Percentiles rank a stretch among this genome's conserved stretches.
These are phyloP conservation scores for Solanum etuberosum DNA, from an alignment of 257 asterid species.

Conservation along the genomic window DNA sequence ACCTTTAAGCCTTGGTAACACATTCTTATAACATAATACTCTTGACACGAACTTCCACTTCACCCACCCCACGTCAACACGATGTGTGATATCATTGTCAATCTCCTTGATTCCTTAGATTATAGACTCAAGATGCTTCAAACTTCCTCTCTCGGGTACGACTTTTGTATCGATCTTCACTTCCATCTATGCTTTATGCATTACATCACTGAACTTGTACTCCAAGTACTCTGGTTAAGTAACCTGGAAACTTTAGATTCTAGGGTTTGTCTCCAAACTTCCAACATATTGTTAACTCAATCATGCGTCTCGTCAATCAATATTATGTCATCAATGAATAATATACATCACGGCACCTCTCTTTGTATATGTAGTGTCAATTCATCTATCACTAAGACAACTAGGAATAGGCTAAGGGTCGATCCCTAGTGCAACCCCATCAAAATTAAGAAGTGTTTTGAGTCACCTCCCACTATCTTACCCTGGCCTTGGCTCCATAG, in stretches of 20 bases:
- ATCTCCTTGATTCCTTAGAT: background rate
- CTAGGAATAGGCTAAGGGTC: background rate
- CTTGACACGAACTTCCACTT: background rate
- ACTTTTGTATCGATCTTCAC: background rate
- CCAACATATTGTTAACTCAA: background rate
- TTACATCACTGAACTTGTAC: background rate
- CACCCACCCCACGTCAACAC: background rate
- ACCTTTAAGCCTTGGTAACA: background rate
- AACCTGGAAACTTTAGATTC: background rate
- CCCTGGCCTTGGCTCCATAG: background rate
- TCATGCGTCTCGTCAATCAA: background rate
- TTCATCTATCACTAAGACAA: background rate
- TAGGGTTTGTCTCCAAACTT: background rate
- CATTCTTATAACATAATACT: background rate
- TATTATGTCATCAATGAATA: background rate
- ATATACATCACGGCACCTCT: background rate
- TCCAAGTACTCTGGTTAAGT: background rate
- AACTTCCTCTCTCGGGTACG: background rate
- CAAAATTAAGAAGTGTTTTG: background rate
- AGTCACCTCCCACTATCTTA: background rate
- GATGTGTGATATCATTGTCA: background rate
- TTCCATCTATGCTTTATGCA: background rate
- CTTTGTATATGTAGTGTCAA: background rate
- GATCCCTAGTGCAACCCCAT: background rate
- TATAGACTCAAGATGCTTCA: background rate